phyloP scores from a whole-genome alignment of 208 protist genomes.

The Crithidia mellificae region DNA sequence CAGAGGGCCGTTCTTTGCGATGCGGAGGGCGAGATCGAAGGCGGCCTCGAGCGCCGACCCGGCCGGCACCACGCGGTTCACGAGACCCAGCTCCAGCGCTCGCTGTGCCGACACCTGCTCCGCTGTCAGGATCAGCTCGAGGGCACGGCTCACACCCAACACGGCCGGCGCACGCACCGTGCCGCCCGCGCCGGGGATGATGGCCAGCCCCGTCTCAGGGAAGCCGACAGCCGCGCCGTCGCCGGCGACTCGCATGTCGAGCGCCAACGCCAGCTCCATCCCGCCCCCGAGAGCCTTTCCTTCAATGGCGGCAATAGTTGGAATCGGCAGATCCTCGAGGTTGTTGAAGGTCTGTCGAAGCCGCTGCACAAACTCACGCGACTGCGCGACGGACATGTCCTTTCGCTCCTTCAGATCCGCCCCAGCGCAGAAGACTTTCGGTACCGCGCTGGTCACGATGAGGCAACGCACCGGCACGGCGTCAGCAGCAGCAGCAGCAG shows the following conservation, averaged over 20 bases:
- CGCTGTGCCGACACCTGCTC: slow-evolving; percentile 49
- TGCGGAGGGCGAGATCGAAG: slow-evolving; percentile 45
- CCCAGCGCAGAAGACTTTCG: slow-evolving; percentile 77
- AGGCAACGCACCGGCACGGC: slow-evolving; percentile 46
- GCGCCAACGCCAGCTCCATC: slow-evolving; percentile 83
- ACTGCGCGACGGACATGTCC: slow-evolving; percentile 54
- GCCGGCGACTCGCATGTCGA: slow-evolving; percentile 80
- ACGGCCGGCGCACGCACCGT: slow-evolving; percentile 81
- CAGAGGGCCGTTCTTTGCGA: slow-evolving; percentile 79
- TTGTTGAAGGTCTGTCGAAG: slow-evolving; percentile 71
- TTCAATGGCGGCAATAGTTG: slow-evolving; percentile 83
- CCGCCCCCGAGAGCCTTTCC: slow-evolving; percentile 91
- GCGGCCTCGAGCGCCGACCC: slow-evolving; percentile 37
- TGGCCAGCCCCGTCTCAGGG: slow-evolving; percentile 88
- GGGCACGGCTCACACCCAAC: slow-evolving; percentile 80
- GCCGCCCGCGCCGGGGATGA: slow-evolving; percentile 93
- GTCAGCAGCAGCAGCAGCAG: not conserved
- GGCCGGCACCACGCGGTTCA: slow-evolving; percentile 71
- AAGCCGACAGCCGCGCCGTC: slow-evolving; percentile 63
- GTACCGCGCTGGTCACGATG: slow-evolving; percentile 63
- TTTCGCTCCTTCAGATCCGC: slow-evolving; percentile 82
- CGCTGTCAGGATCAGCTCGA: slow-evolving; percentile 91
- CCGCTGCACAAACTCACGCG: slow-evolving; percentile 67
- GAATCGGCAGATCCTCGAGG: slow-evolving; percentile 77
- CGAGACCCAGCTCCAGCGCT: slow-evolving; percentile 69